These are phyloP conservation scores for Solanum hybrid DNA, from an alignment of 305 asterid genomes.

Conservation along the genomic window DNA sequence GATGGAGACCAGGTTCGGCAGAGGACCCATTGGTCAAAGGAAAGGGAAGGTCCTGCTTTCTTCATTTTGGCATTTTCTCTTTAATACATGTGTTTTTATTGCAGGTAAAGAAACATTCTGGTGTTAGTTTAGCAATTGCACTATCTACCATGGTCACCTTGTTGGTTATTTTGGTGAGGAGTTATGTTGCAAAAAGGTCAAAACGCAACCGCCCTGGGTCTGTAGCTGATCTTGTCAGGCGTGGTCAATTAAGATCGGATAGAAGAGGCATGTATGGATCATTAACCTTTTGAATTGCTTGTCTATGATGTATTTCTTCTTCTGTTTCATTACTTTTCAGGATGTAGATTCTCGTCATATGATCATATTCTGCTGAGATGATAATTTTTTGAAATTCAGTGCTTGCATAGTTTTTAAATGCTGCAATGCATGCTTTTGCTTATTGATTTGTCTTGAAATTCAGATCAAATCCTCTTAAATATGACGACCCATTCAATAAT, in stretches of 20 bases:
- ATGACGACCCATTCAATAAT: slow-evolving; percentile 90
- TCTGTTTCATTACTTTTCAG: neutral
- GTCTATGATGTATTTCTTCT: slow-evolving; percentile 1
- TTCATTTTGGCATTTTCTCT: neutral
- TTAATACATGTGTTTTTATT: slow-evolving; percentile 2
- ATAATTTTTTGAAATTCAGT: neutral
- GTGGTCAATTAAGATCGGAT: slow-evolving; percentile 95
- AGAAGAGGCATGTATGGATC: slow-evolving; percentile 99
- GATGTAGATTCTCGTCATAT: neutral
- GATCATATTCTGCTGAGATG: neutral
- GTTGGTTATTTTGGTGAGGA: slow-evolving; percentile 42
- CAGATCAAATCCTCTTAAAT: slow-evolving; percentile 86
- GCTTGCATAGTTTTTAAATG: neutral
- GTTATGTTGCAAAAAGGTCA: slow-evolving; percentile 39
- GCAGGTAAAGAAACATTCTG: slow-evolving; percentile 50
- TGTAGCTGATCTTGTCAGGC: slow-evolving; percentile 92
- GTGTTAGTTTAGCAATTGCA: slow-evolving; percentile 46
- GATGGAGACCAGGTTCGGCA: neutral
- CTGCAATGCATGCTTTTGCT: slow-evolving; percentile 14
- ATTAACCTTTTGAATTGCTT: slow-evolving; percentile 7
- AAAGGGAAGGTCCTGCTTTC: neutral
- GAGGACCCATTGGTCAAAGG: neutral
- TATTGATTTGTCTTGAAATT: slow-evolving; percentile 5
- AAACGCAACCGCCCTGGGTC: slow-evolving; percentile 56
- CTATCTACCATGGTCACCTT: slow-evolving; percentile 46